These are phyloP conservation scores for Ceratocystis destructans DNA, from an alignment of 2,329 filamentous ascomycete genomes.

Conservation along the genomic window DNA sequence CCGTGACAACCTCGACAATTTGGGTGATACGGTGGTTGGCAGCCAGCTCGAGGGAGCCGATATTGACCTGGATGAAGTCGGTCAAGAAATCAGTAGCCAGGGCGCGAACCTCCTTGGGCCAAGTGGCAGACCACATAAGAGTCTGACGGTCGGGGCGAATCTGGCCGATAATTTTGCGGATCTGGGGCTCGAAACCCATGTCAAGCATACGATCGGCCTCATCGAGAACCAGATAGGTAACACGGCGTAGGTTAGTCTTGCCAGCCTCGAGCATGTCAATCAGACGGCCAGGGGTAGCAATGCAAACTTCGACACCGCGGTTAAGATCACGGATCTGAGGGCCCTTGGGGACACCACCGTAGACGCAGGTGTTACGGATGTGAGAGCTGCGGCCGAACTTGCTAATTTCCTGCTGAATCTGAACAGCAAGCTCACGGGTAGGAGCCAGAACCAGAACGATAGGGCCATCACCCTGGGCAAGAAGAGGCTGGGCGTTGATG, in stretches of 20 bases:
- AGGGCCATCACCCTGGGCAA: slow-evolving; percentile 86
- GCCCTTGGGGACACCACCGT: slow-evolving; percentile 96
- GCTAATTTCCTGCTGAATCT: slow-evolving; percentile 97
- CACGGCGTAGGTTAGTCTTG: slow-evolving; percentile 94
- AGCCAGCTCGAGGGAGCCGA: slow-evolving; percentile 87
- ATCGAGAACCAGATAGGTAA: slow-evolving; percentile 95
- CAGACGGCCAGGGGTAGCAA: slow-evolving; percentile 91
- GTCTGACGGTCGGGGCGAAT: slow-evolving; percentile 97
- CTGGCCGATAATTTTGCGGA: slow-evolving; percentile 95
- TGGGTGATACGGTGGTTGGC: slow-evolving; percentile 98
- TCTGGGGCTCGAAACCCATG: slow-evolving; percentile 99
- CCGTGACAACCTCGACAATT: slow-evolving; percentile 88
- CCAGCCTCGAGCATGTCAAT: slow-evolving; percentile 98
- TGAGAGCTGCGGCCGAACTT: slow-evolving; percentile 97
- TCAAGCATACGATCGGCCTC: slow-evolving; percentile 99
- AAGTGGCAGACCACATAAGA: slow-evolving; percentile 99
- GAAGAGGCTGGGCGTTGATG: slow-evolving; percentile 96
- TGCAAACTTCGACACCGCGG: slow-evolving; percentile 94
- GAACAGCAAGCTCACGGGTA: slow-evolving; percentile 92
- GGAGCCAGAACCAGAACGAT: slow-evolving; percentile 94
- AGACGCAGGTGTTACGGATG: slow-evolving; percentile 97
- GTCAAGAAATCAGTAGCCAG: slow-evolving; percentile 81
- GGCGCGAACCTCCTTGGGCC: slow-evolving; percentile 95
- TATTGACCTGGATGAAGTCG: slow-evolving; percentile 98
- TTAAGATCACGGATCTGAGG: slow-evolving; percentile 90